phyloP scores from a whole-genome alignment of 306 rosid species.

The Hippophae tibetana region DNA sequence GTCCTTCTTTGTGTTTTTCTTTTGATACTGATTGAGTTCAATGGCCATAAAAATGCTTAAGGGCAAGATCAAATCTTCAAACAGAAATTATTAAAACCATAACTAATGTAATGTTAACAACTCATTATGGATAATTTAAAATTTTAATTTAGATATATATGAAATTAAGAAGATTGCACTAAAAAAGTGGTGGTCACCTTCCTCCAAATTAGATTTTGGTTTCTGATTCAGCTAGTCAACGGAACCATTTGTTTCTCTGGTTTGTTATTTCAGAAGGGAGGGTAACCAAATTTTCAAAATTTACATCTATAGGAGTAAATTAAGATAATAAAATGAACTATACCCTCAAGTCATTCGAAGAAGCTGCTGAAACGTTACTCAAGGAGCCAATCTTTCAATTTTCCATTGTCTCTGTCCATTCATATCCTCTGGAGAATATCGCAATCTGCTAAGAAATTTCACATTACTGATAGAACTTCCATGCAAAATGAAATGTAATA shows the following conservation, averaged over 20 bases:
- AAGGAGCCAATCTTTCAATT: conserved; percentile 87
- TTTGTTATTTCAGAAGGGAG: not conserved
- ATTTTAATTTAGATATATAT: too few relatives aligned
- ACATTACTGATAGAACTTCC: not conserved
- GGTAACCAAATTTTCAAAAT: conserved; percentile 19
- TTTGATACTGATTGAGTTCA: too few relatives aligned
- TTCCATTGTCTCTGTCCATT: conserved; percentile 65
- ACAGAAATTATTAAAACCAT: too few relatives aligned
- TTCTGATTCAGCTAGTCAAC: conserved; percentile 52
- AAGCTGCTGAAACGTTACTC: conserved; percentile 29
- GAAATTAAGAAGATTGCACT: too few relatives aligned
- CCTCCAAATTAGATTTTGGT: conserved; percentile 31
- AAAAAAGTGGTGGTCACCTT: conserved; percentile 30
- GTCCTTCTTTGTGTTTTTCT: too few relatives aligned
- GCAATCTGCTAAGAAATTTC: conserved; percentile 57
- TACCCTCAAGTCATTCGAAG: conserved; percentile 1
- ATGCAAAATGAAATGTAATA: not conserved
- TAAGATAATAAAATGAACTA: not conserved
- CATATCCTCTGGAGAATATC: conserved; percentile 53
- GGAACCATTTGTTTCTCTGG: conserved; percentile 9
- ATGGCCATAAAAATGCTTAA: too few relatives aligned
- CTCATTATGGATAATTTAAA: too few relatives aligned
- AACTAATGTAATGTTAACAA: too few relatives aligned
- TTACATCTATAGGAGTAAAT: not conserved
- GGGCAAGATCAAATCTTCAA: too few relatives aligned